Base-by-base conservation (phyloP, 176 grass and related monocot species). In the Echinochloa phyllopogon region DNA sequence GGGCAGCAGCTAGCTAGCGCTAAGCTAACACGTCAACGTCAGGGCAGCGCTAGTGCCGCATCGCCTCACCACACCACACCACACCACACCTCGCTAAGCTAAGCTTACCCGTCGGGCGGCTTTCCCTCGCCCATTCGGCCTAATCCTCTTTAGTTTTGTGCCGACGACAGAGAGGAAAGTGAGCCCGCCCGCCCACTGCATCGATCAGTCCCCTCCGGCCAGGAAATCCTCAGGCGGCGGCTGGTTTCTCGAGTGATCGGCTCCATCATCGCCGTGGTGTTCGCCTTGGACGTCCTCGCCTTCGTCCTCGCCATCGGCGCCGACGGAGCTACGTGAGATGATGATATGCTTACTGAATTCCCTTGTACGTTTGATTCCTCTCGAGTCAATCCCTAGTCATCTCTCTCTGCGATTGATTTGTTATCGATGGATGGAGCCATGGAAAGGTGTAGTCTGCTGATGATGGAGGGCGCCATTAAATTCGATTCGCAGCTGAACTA, bases 291-390 rank as follows among this genome's bases (percentile, higher is more conserved):
- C 83, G 16, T 94, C n/a, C 29, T 93, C 74, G 95, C 95, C 81
- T 98, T 98, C 85, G 89, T 84, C 56, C 92, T 98, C 76, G 92
- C 95, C 67, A 78, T 98, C 63, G 95, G 87, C 39, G 95, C 38
- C 95, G 90, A 15, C 88, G 95, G 16, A 98, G 90, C 91, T 91
- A 67, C 70, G 94, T 97, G 24, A 77, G 45, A 33, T 48, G 45
- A 11, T 25, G n/a, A 60, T 0, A 8, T n/a, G 53, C 40, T 8
- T 17, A 0, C 7, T 16, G 4, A 16, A 51, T 51, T 51, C 49
- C 49, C 14, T 51, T 51, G 14, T 51, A 12, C 18, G 0, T 8
- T 3, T 16, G 6, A 56, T 56, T 56, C 53, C 0, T 56, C 53
- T 56, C 53, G 1, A 16, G 0, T 44, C 42, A 1, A 33, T 33